These are phyloP conservation scores for Rhizophagus prolifer DNA, from an alignment of 192 early-diverging fungal species.

Conservation along the genomic window DNA sequence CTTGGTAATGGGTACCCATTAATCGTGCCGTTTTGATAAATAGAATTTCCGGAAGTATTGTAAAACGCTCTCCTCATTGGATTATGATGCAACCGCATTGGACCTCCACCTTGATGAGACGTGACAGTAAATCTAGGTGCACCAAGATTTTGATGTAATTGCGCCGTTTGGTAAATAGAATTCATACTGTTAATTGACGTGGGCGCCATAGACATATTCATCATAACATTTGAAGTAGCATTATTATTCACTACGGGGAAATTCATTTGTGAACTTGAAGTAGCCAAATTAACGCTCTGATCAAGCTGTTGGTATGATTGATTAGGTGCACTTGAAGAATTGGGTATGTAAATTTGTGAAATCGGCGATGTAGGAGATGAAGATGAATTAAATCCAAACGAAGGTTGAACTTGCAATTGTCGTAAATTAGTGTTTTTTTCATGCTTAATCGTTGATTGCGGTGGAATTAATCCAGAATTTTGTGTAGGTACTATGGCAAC, in stretches of 20 bases:
- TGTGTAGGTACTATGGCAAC: neutral
- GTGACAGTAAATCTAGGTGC: conserved; percentile 25
- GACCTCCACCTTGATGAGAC: conserved; percentile 17
- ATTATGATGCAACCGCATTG: conserved; percentile 9
- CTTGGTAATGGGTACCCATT: conserved; percentile 43
- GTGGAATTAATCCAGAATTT: neutral
- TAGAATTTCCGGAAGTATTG: conserved; percentile 5
- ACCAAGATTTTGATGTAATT: conserved; percentile 32
- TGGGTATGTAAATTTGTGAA: conserved; percentile 2
- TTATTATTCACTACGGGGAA: neutral
- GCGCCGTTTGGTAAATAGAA: conserved; percentile 27
- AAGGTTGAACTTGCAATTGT: conserved; percentile 9
- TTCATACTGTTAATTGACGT: conserved; percentile 1
- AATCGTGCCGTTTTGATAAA: conserved; percentile 34
- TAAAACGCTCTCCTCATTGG: neutral
- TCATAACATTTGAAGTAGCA: neutral
- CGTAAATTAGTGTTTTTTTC: conserved; percentile 1
- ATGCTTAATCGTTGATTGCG: conserved; percentile 12
- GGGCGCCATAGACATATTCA: conserved; percentile 14
- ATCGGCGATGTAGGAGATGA: conserved; percentile 1
- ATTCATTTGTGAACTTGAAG: neutral
- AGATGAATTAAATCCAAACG: neutral
- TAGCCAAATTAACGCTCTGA: neutral
- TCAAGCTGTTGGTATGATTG: conserved; percentile 1
- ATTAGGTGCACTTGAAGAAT: neutral